Percentiles rank a stretch among this genome's conserved stretches.
These are phyloP conservation scores for Diatrype stigma DNA, from an alignment of 2,329 filamentous ascomycete species.

Conservation along the genomic window DNA sequence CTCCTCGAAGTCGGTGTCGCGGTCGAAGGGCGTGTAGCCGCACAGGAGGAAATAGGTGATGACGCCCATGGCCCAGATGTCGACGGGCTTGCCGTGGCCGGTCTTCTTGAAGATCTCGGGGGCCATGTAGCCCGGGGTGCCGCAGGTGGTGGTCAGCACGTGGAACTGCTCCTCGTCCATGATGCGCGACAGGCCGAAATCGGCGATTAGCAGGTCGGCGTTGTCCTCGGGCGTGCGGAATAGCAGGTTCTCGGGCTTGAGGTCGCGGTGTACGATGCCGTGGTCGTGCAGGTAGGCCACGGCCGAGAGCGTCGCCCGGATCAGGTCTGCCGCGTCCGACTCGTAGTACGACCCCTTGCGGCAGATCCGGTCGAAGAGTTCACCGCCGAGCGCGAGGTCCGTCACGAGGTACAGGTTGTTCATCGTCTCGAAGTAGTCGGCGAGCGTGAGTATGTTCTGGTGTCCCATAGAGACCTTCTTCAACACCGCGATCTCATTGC, in stretches of 20 bases:
- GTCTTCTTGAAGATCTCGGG: constrained; percentile 99
- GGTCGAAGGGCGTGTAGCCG: constrained; percentile 96
- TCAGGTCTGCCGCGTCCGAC: constrained; percentile 90
- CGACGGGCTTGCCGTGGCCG: constrained; percentile 95
- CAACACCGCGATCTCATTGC: constrained; percentile 96
- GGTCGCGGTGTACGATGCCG: constrained; percentile 94
- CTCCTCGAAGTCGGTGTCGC: constrained; percentile 95
- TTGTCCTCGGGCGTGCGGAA: constrained; percentile 98
- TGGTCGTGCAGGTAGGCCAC: constrained; percentile 98
- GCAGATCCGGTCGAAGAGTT: constrained; percentile 97
- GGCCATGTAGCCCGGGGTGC: constrained; percentile 98
- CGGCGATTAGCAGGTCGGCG: constrained; percentile 91
- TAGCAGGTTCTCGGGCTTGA: constrained; percentile 95
- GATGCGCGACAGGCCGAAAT: constrained; percentile 92
- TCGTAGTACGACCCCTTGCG: constrained; percentile 98
- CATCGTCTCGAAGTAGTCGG: constrained; percentile 99
- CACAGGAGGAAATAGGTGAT: constrained; percentile 98
- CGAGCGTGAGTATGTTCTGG: constrained; percentile 93
- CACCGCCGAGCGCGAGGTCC: constrained; percentile 90
- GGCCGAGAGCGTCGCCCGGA: constrained; percentile 91
- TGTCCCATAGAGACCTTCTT: constrained; percentile 99
- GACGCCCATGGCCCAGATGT: constrained; percentile 96
- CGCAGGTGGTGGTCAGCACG: constrained; percentile 94
- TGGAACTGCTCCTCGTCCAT: constrained; percentile 99
- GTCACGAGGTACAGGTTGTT: constrained; percentile 99